Evolutionary conservation across 768 basidiomycete species (phyloP), one percentile per base, ranked within the genome.

Genomic region (Ephemerocybe angulata): DNA sequence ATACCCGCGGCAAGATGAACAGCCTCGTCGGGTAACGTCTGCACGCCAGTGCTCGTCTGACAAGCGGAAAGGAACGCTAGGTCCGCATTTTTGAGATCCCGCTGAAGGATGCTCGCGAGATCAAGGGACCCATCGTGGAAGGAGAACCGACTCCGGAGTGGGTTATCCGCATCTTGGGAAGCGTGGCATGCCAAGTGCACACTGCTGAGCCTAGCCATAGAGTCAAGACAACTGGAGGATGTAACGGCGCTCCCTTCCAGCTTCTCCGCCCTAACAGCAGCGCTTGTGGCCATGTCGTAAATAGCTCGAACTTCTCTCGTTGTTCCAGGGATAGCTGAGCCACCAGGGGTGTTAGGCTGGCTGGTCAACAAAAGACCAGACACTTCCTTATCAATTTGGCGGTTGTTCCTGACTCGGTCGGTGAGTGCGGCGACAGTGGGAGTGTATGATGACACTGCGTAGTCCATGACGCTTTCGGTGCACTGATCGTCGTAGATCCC

Each of bases 1-100:
- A 76, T 75, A 4, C 73, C 74, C 1, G 73, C 70, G 0, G 72
- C 71, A 1, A 76, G 56, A 64, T 76, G 72, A 2, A 76, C 64
- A 0, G 65, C 67, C 50, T 62, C 50, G 10, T 66, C 60, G n/a
- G 62, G 42, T 8, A 58, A 52, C 4, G 56, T 57, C 30, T 61
- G 49, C 15, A 65, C 65, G 1, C 72, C 70, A 11, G 56, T 61
- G 1, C 70, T 66, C 3, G 72, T 77, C 43, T 76, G 64, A 53
- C 76, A 76, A 0, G 76, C 74, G 0, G 75, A 74, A 1, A 76
- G 62, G 57, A 71, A 70, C 0, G 73, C 76, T 22, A 76, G 60
- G 25, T 64, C 58, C 6, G 60, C 53, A 27, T 52, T 35, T 2
- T 40, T 19, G 5, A 63, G 28, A 17, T 37, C 19, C 21, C 55